These are phyloP conservation scores for Solanum ahanhuiri DNA, from an alignment of 257 asterid genomes.

Conservation along the genomic window DNA sequence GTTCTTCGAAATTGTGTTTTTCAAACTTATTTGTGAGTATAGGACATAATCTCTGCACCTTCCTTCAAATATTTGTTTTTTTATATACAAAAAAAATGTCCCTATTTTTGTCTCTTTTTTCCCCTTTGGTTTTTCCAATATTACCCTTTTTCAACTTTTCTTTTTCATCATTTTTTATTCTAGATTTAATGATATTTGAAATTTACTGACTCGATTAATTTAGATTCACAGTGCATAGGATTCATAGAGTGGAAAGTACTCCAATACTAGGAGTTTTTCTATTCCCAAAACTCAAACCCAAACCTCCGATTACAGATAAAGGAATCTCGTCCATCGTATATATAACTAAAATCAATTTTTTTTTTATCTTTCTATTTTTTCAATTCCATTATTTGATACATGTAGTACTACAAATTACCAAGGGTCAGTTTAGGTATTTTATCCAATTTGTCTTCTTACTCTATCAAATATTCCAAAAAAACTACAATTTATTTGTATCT, in stretches of 20 bases:
- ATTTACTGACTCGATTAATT: not conserved
- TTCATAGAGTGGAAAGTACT: not conserved
- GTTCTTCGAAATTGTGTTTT: not conserved
- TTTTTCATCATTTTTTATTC: not conserved
- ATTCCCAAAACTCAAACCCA: not conserved
- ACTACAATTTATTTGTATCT: not conserved
- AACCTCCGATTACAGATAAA: not conserved
- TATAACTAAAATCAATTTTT: no score
- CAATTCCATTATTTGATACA: not conserved
- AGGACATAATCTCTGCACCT: not conserved
- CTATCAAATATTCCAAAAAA: not conserved
- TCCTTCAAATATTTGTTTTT: not conserved
- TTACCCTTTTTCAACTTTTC: not conserved
- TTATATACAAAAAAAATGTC: not conserved
- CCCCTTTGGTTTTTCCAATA: not conserved
- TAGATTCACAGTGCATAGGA: accelerated
- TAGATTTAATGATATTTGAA: not conserved
- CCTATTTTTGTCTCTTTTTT: not conserved
- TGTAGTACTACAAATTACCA: not conserved
- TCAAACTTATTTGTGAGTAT: not conserved
- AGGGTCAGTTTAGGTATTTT: not conserved
- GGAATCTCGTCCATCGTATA: not conserved
- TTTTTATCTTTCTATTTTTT: not conserved
- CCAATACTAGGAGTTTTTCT: not conserved
- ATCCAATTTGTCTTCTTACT: not conserved